phyloP scores from a whole-genome alignment of 2,329 filamentous ascomycete species.

The Aaosphaeria arxii region DNA sequence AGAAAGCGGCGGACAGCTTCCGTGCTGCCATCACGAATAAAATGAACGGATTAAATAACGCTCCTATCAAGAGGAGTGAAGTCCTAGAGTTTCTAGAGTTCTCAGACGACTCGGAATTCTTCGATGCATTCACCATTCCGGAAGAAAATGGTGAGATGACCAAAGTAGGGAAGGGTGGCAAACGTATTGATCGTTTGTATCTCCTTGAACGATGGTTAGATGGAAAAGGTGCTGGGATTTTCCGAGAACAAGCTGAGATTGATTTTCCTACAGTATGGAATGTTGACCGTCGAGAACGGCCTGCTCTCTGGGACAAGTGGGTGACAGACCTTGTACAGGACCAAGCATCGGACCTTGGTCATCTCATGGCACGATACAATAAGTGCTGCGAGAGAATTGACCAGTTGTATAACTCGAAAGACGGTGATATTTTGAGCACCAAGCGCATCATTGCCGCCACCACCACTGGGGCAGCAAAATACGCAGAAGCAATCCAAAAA shows the following conservation, averaged over 20 bases:
- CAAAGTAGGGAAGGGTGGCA: constrained; percentile 47
- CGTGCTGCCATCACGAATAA: constrained; percentile 14
- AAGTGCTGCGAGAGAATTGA: constrained; percentile 39
- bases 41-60: constrained; percentile 7
- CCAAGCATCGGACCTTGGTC: constrained; percentile 41
- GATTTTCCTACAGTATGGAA: constrained; percentile 50
- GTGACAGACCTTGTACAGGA: constrained; percentile 46
- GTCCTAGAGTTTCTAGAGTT: constrained; percentile 54
- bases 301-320: constrained; percentile 28
- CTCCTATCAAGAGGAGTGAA: constrained; percentile 7
- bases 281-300: constrained; percentile 41
- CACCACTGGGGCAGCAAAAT: constrained; percentile 67
- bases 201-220: constrained; percentile 54
- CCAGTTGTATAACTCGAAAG: constrained; percentile 20
- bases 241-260: constrained; percentile 25
- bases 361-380: constrained; percentile 43
- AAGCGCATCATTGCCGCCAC: constrained; percentile 68
- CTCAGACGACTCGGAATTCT: constrained; percentile 50
- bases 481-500: constrained; percentile 52
- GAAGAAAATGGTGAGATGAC: constrained; percentile 45
- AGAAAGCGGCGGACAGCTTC: constrained; percentile 34
- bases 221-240: constrained; percentile 48
- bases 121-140: constrained; percentile 56
- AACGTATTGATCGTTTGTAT: constrained; percentile 45
- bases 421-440: constrained; percentile 39